Conservation (phyloP, 225 moss, liverwort and hornwort genomes). For the Physcomitrellopsis africana region DNA sequence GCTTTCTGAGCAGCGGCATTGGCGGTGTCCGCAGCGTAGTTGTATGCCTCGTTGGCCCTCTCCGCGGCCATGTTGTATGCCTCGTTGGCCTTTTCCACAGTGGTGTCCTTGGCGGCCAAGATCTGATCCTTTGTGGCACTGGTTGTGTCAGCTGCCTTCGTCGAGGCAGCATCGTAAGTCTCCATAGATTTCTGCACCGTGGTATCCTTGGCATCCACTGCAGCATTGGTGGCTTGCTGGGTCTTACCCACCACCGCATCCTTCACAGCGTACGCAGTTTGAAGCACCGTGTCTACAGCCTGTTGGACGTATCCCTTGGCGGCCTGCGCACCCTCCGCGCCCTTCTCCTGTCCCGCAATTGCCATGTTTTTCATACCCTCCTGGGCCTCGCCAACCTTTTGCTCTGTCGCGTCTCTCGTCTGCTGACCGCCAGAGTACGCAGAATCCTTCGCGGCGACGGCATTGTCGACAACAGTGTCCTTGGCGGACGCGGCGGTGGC, state of each 20-base stretch:
- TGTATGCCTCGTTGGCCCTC: slow-evolving; percentile 46
- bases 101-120: slow-evolving; percentile 34
- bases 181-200: slow-evolving; percentile 34
- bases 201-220: slow-evolving; percentile 32
- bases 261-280: slow-evolving; percentile 56
- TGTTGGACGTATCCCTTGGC: slow-evolving; percentile 50
- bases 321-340: slow-evolving; percentile 30
- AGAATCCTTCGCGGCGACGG: slow-evolving; percentile 12
- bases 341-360: slow-evolving; percentile 44
- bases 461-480: slow-evolving; percentile 20
- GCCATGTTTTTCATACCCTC: slow-evolving; percentile 48
- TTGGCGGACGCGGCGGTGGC: slow-evolving; percentile 33
- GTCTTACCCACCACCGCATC: slow-evolving; percentile 51
- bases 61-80: slow-evolving; percentile 41
- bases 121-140: slow-evolving; percentile 34
- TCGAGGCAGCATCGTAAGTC: slow-evolving; percentile 35
- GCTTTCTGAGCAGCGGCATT: slow-evolving; percentile 18
- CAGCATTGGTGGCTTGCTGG: slow-evolving; percentile 33
- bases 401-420: slow-evolving; percentile 13
- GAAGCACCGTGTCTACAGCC: slow-evolving; percentile 49
- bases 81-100: slow-evolving; percentile 47
- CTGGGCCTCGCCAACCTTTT: slow-evolving; percentile 40
- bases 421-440: slow-evolving; percentile 19
- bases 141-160: slow-evolving; percentile 22
- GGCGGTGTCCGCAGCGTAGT: slow-evolving; percentile 22